Conservation (phyloP, 805 yeast genomes). For the Metschnikowia chrysomelidarum region DNA sequence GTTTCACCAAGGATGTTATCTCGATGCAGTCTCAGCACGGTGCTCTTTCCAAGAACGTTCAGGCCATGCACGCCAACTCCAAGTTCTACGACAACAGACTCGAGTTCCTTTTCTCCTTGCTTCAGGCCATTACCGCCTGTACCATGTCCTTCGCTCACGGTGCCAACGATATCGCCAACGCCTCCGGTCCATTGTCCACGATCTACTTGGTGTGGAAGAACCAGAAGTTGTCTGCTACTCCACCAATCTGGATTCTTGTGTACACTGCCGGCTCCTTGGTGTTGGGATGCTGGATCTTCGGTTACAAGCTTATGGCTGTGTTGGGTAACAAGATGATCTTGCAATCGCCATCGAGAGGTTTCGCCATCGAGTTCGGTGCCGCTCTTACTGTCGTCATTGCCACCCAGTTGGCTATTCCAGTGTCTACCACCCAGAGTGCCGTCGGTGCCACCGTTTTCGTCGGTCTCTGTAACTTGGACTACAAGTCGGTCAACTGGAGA, state of each 20-base stretch:
- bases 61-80: conserved; percentile 53
- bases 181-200: conserved; percentile 72
- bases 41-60: conserved; percentile 45
- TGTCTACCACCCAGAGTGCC: conserved; percentile 77
- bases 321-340: conserved; percentile 73
- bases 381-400: conserved; percentile 76
- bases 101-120: conserved; percentile 64
- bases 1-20: conserved; percentile 65
- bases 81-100: conserved; percentile 68
- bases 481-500: conserved; percentile 70
- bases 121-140: conserved; percentile 71
- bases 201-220: conserved; percentile 61
- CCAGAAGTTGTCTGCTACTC: conserved; percentile 52
- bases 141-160: conserved; percentile 85
- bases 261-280: conserved; percentile 67
- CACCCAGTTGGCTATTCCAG: conserved; percentile 67
- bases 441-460: conserved; percentile 77
- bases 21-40: conserved; percentile 39
- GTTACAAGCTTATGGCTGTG: conserved; percentile 66
- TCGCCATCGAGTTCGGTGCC: conserved; percentile 73
- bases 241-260: conserved; percentile 70
- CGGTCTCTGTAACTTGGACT: conserved; percentile 67
- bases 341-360: conserved; percentile 79
- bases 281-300: conserved; percentile 68
- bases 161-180: conserved; percentile 76